Evolutionary conservation across 2,329 filamentous ascomycete species (phyloP).

Genomic region (Monilinia vaccinii-corymbosi): DNA sequence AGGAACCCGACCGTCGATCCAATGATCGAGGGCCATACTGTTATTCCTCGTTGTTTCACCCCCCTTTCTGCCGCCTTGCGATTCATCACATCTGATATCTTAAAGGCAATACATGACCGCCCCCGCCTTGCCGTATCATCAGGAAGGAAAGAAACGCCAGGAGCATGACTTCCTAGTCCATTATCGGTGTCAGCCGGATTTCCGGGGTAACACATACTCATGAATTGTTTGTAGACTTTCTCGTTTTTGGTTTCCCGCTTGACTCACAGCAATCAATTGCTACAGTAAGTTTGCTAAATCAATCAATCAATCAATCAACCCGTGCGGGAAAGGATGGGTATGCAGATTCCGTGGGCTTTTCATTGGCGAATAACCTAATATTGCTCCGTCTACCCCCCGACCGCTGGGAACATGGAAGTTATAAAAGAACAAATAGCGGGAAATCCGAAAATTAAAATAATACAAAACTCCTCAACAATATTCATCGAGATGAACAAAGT

Average conservation of each 20-base stretch:
- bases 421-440: conserved; percentile 1
- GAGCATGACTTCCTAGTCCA: not conserved
- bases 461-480: too few species aligned
- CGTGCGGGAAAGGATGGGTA: conserved; percentile 1
- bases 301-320: not conserved
- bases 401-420: not conserved
- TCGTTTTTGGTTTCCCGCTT: not conserved
- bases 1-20: conserved; percentile 11
- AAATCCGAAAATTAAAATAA: not conserved
- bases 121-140: not conserved
- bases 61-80: not conserved
- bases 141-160: not conserved
- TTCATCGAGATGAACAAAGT: too few species aligned
- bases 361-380: conserved; percentile 2
- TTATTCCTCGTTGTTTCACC: conserved; percentile 8
- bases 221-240: not conserved
- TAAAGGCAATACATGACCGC: not conserved
- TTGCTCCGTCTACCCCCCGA: not conserved
- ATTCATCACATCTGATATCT: conserved; percentile 6
- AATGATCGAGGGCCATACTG: conserved; percentile 8
- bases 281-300: conserved; percentile 3
- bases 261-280: not conserved
- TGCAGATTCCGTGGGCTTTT: conserved; percentile 2
- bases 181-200: not conserved
- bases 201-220: not conserved